Conservation (phyloP, 352 stramenopile genomes). For the Phytophthora uliginosa region DNA sequence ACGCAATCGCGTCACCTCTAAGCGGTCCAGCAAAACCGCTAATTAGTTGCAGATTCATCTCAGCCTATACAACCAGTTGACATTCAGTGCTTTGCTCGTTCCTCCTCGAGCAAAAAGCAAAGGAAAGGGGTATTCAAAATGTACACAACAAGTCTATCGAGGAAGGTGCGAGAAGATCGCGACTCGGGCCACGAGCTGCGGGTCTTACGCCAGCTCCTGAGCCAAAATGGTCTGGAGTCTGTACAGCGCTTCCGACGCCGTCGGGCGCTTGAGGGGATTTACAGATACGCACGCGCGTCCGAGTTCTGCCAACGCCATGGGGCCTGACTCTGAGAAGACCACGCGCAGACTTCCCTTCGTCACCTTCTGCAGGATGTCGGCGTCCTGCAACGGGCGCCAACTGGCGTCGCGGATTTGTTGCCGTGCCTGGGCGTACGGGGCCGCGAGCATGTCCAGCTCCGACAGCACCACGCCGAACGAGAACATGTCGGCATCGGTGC, state of each 20-base stretch:
- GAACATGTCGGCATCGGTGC: constrained; percentile 55
- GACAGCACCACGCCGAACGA: constrained; percentile 53
- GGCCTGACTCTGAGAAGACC: constrained; percentile 31
- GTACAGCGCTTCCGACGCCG: constrained; percentile 44
- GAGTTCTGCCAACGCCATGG: constrained; percentile 34
- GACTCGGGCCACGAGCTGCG: neutral
- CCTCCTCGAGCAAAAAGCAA: constrained; percentile 11
- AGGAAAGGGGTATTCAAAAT: constrained; percentile 19
- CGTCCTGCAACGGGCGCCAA: constrained; percentile 30
- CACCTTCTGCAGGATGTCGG: constrained; percentile 45
- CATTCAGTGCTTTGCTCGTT: constrained; percentile 9
- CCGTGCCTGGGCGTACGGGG: constrained; percentile 34
- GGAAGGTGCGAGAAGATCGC: neutral
- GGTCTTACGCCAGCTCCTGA: constrained; percentile 26
- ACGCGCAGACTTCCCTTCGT: constrained; percentile 42
- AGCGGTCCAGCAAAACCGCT: neutral
- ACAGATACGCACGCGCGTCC: constrained; percentile 35
- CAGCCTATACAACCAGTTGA: neutral
- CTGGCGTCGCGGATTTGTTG: constrained; percentile 27
- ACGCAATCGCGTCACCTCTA: neutral
- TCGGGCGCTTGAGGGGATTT: constrained; percentile 40
- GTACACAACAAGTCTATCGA: constrained; percentile 22
- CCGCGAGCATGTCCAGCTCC: constrained; percentile 53
- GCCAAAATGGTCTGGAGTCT: constrained; percentile 43
- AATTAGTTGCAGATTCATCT: too few species aligned